Percentiles rank a stretch among this genome's conserved stretches.
Conservation (phyloP, 306 rosid genomes). For the Vachellia collinsii region DNA sequence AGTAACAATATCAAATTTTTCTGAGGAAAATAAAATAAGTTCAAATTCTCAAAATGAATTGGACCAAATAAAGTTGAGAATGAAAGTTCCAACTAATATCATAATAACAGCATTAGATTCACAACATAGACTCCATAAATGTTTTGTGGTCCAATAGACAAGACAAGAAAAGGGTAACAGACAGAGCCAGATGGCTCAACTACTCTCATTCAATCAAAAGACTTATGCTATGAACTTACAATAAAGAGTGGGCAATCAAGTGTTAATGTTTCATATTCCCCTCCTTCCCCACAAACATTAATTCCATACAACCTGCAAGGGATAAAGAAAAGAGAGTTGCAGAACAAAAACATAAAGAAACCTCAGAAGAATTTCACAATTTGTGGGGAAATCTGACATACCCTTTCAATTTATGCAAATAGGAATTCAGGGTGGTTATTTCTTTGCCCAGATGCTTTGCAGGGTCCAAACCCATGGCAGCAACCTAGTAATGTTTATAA, state of each 20-base stretch:
- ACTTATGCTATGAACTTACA: slow-evolving; percentile 54
- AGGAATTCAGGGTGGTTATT: slow-evolving; percentile 63
- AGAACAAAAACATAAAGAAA: slow-evolving; percentile 12
- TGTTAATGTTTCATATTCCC: slow-evolving; percentile 94
- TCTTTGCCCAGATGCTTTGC: slow-evolving; percentile 94
- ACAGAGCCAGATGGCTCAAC: slow-evolving; percentile 9
- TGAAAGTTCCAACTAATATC: slow-evolving; percentile 26
- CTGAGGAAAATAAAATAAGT: not conserved
- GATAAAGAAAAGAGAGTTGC: slow-evolving; percentile 9
- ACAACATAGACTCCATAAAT: not conserved
- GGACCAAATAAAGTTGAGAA: slow-evolving; percentile 15
- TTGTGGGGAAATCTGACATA: slow-evolving; percentile 41
- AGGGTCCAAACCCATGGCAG: slow-evolving; percentile 96
- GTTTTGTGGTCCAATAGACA: not conserved
- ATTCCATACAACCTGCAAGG: slow-evolving; percentile 78
- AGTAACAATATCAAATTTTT: slow-evolving; percentile 5
- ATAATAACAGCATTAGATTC: slow-evolving; percentile 20
- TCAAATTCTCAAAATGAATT: slow-evolving; percentile 17
- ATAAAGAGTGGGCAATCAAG: slow-evolving; percentile 92
- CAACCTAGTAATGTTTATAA: slow-evolving; percentile 68
- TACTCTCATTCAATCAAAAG: slow-evolving; percentile 8
- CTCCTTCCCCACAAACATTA: slow-evolving; percentile 98
- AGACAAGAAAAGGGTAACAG: slow-evolving; percentile 14
- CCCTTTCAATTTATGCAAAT: slow-evolving; percentile 89
- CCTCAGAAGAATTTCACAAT: slow-evolving; percentile 23